phyloP scores from a whole-genome alignment of 2,329 filamentous ascomycete genomes.

The Aspergillus nomiae region DNA sequence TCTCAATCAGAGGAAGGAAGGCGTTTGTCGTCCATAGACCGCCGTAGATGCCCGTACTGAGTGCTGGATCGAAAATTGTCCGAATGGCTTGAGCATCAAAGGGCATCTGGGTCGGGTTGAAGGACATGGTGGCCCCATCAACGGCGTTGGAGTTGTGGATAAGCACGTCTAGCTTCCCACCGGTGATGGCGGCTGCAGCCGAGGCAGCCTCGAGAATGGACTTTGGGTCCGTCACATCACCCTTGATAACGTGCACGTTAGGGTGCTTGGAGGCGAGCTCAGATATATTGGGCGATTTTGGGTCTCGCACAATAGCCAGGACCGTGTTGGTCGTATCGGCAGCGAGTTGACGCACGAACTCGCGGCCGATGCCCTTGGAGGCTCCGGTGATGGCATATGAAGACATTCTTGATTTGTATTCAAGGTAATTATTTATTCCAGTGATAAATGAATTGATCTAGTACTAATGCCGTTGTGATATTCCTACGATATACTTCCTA shows the following conservation, averaged over 20 bases:
- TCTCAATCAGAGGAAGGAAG: slow-evolving; percentile 45
- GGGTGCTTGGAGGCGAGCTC: slow-evolving; percentile 2
- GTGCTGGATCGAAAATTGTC: slow-evolving; percentile 22
- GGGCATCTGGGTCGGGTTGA: background rate
- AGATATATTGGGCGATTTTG: slow-evolving; percentile 22
- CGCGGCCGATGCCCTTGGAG: slow-evolving; percentile 36
- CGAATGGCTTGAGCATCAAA: background rate
- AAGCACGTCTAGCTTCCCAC: slow-evolving; percentile 44
- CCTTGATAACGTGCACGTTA: slow-evolving; percentile 27
- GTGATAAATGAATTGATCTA: background rate
- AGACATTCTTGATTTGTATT: slow-evolving; percentile 31
- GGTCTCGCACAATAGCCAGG: slow-evolving; percentile 43
- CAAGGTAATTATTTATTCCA: background rate
- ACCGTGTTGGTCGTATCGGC: slow-evolving; percentile 37
- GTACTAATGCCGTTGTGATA: no score
- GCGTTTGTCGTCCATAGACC: slow-evolving; percentile 31
- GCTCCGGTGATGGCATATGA: slow-evolving; percentile 41
- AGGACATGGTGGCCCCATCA: background rate
- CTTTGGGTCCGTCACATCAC: slow-evolving; percentile 30
- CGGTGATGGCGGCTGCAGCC: slow-evolving; percentile 34
- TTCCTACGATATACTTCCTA: background rate
- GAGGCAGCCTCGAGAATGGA: slow-evolving; percentile 40
- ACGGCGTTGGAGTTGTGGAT: slow-evolving; percentile 44
- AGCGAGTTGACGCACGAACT: slow-evolving; percentile 32
- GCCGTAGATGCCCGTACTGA: slow-evolving; percentile 17